Evolutionary conservation across 176 grass and related monocot species (phyloP).

Genomic region (Puccinellia tenuiflora): DNA sequence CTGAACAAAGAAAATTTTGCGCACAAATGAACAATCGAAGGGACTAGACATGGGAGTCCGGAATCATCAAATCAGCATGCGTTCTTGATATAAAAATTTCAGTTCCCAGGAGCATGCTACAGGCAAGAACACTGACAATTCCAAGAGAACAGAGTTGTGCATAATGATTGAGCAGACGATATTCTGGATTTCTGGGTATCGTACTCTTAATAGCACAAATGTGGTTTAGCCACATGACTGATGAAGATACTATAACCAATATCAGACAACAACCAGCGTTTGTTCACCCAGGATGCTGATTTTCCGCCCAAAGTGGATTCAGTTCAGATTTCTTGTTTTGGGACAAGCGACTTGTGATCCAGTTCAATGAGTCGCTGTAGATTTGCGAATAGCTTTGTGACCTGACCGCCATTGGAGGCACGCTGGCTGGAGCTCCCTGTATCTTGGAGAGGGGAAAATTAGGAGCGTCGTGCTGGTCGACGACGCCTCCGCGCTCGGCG

Average conservation of each 20-base stretch:
- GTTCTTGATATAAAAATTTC: no score
- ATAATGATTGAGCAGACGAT: background rate
- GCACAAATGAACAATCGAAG: no score
- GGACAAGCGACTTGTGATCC: background rate
- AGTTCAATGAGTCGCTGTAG: background rate
- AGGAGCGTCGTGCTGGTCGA: no score
- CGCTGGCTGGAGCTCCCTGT: no score
- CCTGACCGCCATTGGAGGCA: no score
- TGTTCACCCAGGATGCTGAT: background rate
- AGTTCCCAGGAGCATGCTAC: background rate
- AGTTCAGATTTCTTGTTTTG: conserved; percentile 5
- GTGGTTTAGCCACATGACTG: background rate
- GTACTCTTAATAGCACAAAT: conserved; percentile 11
- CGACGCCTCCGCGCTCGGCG: no score
- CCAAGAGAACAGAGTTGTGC: background rate
- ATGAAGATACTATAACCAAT: background rate
- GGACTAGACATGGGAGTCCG: no score
- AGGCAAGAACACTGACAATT: background rate
- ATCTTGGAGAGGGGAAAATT: no score
- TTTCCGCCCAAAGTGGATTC: conserved; percentile 9
- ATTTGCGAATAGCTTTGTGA: conserved; percentile 11
- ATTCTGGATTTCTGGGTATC: background rate
- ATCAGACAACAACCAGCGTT: conserved; percentile 24
- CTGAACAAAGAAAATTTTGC: no score
- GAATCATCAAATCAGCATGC: no score